Evolutionary conservation across 2,329 filamentous ascomycete species (phyloP).

Genomic region (Thermomyces lanuginosus): DNA sequence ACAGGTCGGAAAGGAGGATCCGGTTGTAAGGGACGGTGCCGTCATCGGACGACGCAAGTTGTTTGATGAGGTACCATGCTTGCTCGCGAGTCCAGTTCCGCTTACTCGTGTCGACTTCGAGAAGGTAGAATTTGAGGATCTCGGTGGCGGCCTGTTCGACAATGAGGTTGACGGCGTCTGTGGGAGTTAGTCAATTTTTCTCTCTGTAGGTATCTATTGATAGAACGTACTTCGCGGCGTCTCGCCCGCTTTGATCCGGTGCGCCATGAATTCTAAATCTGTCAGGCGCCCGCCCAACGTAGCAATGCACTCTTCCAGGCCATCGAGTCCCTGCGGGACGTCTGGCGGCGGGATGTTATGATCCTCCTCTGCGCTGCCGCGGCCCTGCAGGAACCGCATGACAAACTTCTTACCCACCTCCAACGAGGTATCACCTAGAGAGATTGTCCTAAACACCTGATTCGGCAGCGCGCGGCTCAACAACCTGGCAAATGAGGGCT

Average conservation of each 20-base stretch:
- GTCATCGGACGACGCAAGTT: conserved; percentile 49
- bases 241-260: conserved; percentile 75
- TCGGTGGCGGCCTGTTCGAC: conserved; percentile 78
- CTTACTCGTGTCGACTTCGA: conserved; percentile 40
- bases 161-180: conserved; percentile 68
- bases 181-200: conserved; percentile 9
- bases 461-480: conserved; percentile 78
- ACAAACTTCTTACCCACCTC: conserved; percentile 82
- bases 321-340: conserved; percentile 39
- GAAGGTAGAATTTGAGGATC: conserved; percentile 82
- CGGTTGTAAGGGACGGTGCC: conserved; percentile 63
- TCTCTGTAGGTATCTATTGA: conserved; percentile 2
- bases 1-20: conserved; percentile 59
- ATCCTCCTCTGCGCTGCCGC: conserved; percentile 18
- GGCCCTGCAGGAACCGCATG: conserved; percentile 50
- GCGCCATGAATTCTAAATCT: conserved; percentile 85
- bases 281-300: conserved; percentile 81
- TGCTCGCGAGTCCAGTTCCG: conserved; percentile 67
- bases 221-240: conserved; percentile 42
- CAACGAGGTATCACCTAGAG: conserved; percentile 70
- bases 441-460: conserved; percentile 72
- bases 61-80: conserved; percentile 76
- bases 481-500: conserved; percentile 75
- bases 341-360: conserved; percentile 20
- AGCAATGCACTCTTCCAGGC: conserved; percentile 67